A percentile compares a stretch with the other conserved stretches of the same genome.
These are phyloP conservation scores for Eimeria maxima DNA, from an alignment of 169 alveolate species.

Conservation along the genomic window DNA sequence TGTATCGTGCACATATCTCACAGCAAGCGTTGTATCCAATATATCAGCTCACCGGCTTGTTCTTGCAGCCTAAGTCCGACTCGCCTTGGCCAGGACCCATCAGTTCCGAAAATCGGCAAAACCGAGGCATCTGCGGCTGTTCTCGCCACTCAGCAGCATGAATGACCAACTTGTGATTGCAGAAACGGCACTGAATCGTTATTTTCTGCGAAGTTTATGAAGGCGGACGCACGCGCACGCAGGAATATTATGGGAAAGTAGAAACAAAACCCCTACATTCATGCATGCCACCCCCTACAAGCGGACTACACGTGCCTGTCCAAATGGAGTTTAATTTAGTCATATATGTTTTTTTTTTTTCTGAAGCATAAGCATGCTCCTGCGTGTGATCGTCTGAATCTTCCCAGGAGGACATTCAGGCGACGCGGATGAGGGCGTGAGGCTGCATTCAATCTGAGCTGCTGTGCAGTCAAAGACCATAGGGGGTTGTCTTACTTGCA, in stretches of 20 bases:
- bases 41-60: constrained; percentile 57
- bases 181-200: constrained; percentile 82
- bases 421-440: neutral
- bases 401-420: neutral
- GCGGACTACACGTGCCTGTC: neutral
- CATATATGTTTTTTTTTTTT: neutral
- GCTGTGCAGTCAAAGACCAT: neutral
- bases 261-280: neutral
- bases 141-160: constrained; percentile 84
- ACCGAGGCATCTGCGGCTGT: constrained; percentile 81
- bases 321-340: neutral
- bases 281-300: neutral
- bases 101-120: constrained; percentile 77
- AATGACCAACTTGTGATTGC: constrained; percentile 82
- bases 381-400: neutral
- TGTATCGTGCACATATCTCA: too few relatives aligned
- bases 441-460: neutral
- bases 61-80: constrained; percentile 79
- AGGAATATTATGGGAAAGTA: neutral
- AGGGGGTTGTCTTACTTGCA: constrained; percentile 37
- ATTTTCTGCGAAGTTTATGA: constrained; percentile 23
- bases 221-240: neutral
- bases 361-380: neutral
- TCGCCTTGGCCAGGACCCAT: constrained; percentile 60
- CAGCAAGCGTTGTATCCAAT: too few relatives aligned